phyloP scores from a whole-genome alignment of 306 rosid genomes.

The Styphnolobium japonicum region DNA sequence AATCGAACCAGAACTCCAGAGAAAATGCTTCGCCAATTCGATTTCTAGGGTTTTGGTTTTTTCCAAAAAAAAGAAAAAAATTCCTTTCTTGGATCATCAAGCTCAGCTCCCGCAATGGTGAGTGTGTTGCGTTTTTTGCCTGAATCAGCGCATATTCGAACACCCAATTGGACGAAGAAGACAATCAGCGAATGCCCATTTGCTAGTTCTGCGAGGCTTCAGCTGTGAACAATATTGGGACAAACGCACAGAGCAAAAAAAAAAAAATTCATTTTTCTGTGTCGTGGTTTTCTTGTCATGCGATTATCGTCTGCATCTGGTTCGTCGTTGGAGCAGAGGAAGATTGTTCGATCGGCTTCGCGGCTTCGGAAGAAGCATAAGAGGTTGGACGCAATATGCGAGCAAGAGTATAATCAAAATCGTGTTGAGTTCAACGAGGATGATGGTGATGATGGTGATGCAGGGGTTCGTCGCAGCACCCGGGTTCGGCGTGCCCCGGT shows the following conservation, averaged over 20 bases:
- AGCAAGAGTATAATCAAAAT: slow-evolving; percentile 66
- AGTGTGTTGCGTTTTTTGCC: slow-evolving; percentile 21
- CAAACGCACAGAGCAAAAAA: neutral
- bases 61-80: no score
- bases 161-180: slow-evolving; percentile 30
- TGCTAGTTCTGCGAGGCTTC: slow-evolving; percentile 16
- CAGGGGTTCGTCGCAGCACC: slow-evolving; percentile 72
- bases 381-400: slow-evolving; percentile 90
- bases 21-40: slow-evolving; percentile 10
- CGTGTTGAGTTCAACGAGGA: slow-evolving; percentile 60
- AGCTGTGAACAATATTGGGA: neutral
- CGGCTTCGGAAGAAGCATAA: slow-evolving; percentile 84
- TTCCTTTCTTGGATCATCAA: slow-evolving; percentile 20
- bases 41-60: slow-evolving; percentile 67
- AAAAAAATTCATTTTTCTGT: neutral
- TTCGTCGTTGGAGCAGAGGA: slow-evolving; percentile 43
- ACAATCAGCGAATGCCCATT: slow-evolving; percentile 37
- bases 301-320: slow-evolving; percentile 50
- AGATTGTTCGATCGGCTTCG: slow-evolving; percentile 46
- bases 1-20: neutral
- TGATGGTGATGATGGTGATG: slow-evolving; percentile 34
- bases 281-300: slow-evolving; percentile 54
- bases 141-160: slow-evolving; percentile 28
- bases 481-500: slow-evolving; percentile 79
- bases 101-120: slow-evolving; percentile 34